phyloP scores from a whole-genome alignment of 1,284 basidiomycete species.

The Ustilago shanxiensis region DNA sequence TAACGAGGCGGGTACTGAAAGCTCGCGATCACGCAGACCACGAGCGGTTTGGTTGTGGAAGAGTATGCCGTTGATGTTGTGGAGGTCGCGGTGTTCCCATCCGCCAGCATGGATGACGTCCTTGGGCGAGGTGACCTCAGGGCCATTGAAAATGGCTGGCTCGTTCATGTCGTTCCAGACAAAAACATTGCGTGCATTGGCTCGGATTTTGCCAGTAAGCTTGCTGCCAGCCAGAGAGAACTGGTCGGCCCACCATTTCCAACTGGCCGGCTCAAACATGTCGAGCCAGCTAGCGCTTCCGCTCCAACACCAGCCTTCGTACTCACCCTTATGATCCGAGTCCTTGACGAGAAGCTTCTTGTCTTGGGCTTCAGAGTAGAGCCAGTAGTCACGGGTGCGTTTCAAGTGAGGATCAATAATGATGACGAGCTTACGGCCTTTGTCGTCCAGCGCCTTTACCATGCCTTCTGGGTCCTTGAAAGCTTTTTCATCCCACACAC shows the following conservation, averaged over 20 bases:
- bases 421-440: slow-evolving; percentile 94
- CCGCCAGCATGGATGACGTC: slow-evolving; percentile 91
- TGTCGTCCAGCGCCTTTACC: slow-evolving; percentile 86
- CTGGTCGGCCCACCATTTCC: slow-evolving; percentile 83
- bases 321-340: slow-evolving; percentile 81
- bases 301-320: slow-evolving; percentile 98
- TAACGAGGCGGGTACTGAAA: slow-evolving; percentile 76
- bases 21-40: slow-evolving; percentile 81
- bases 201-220: slow-evolving; percentile 54
- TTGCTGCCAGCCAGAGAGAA: slow-evolving; percentile 49
- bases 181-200: slow-evolving; percentile 76
- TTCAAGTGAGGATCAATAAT: slow-evolving; percentile 98
- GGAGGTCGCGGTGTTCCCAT: slow-evolving; percentile 97
- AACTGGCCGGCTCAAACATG: slow-evolving; percentile 90
- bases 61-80: slow-evolving; percentile 80
- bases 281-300: slow-evolving; percentile 96
- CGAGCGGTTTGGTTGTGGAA: slow-evolving; percentile 84
- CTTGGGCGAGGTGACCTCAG: slow-evolving; percentile 96
- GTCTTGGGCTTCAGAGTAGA: slow-evolving; percentile 87
- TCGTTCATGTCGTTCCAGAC: slow-evolving; percentile 99
- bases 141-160: slow-evolving; percentile 97
- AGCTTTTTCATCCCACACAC: slow-evolving; percentile 91
- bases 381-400: slow-evolving; percentile 82
- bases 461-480: slow-evolving; percentile 96
- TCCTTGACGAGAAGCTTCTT: slow-evolving; percentile 85